phyloP scores from a whole-genome alignment of 352 stramenopile species.

The Pythium diclinum region DNA sequence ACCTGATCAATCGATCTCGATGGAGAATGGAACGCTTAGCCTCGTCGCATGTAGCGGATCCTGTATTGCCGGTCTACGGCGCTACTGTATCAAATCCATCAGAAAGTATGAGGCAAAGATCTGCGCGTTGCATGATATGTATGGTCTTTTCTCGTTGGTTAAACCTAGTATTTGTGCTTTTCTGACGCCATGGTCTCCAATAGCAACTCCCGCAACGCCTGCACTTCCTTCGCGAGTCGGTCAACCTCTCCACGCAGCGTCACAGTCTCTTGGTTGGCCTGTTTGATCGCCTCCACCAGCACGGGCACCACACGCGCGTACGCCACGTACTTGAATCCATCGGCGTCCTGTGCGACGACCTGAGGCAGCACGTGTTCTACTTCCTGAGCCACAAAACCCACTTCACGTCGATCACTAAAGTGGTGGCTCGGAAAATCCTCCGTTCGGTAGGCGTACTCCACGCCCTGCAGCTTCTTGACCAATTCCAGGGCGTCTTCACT shows the following conservation, averaged over 20 bases:
- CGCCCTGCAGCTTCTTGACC: constrained; percentile 45
- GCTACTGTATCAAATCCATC: not conserved
- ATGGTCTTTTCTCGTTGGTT: not conserved
- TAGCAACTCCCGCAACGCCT: constrained; percentile 1
- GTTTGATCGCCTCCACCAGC: constrained; percentile 78
- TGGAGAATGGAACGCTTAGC: not conserved
- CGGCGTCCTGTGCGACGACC: constrained; percentile 59
- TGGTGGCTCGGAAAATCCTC: constrained; percentile 42
- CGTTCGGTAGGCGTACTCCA: constrained; percentile 55
- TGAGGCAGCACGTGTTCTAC: constrained; percentile 78
- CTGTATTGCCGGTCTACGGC: not conserved
- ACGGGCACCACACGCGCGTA: constrained; percentile 81
- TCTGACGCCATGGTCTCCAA: not conserved
- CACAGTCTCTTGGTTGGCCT: constrained; percentile 18
- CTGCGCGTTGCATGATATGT: not conserved
- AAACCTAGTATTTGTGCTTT: not conserved
- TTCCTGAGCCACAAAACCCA: constrained; percentile 90
- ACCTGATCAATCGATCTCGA: not conserved
- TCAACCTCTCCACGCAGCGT: not conserved
- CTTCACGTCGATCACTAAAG: constrained; percentile 44
- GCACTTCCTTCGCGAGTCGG: not conserved
- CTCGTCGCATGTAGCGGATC: not conserved
- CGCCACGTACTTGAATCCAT: constrained; percentile 87
- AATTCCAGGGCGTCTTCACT: constrained; percentile 14
- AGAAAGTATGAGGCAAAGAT: too few relatives aligned